A percentile compares a stretch with the other conserved stretches of the same genome.
phyloP scores from a whole-genome alignment of 768 basidiomycete genomes.

The Pleurotus salmoneostramineus region DNA sequence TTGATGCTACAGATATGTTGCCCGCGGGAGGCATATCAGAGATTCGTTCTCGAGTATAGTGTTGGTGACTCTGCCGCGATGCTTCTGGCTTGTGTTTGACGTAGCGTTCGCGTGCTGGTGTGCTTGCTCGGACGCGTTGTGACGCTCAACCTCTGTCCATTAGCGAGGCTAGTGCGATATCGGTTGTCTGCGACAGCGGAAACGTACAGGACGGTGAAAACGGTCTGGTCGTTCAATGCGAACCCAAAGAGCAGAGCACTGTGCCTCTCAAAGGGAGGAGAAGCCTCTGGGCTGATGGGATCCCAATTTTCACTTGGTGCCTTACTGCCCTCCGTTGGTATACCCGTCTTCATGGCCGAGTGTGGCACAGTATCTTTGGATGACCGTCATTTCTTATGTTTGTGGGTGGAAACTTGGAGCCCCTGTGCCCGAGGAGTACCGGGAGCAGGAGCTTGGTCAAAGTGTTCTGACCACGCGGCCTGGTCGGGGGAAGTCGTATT shows the following conservation, averaged over 20 bases:
- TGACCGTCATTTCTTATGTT: conserved; percentile 11
- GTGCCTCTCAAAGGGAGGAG: conserved; percentile 21
- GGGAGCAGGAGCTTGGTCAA: conserved; percentile 34
- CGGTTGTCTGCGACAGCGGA: conserved; percentile 16
- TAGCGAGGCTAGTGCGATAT: conserved; percentile 10
- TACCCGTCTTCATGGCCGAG: neutral
- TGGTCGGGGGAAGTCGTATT: conserved; percentile 34
- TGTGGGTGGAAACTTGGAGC: conserved; percentile 24
- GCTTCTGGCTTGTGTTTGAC: neutral
- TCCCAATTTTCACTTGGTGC: neutral
- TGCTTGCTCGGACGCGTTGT: neutral
- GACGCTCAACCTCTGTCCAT: neutral
- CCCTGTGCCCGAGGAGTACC: conserved; percentile 26
- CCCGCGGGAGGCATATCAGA: conserved; percentile 1
- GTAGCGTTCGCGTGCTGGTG: neutral
- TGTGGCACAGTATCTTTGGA: conserved; percentile 15
- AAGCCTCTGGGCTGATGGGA: neutral
- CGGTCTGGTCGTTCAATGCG: conserved; percentile 14
- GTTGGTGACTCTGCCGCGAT: conserved; percentile 11
- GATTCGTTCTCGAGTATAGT: conserved; percentile 44
- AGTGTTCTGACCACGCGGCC: conserved; percentile 23
- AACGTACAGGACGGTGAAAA: conserved; percentile 27
- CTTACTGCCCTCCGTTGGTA: neutral
- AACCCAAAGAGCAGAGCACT: conserved; percentile 27
- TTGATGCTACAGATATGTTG: neutral